A percentile compares a stretch with the other conserved stretches of the same genome.
These are phyloP conservation scores for Coemansia sp. DNA, from an alignment of 192 early-diverging fungal species.

Conservation along the genomic window DNA sequence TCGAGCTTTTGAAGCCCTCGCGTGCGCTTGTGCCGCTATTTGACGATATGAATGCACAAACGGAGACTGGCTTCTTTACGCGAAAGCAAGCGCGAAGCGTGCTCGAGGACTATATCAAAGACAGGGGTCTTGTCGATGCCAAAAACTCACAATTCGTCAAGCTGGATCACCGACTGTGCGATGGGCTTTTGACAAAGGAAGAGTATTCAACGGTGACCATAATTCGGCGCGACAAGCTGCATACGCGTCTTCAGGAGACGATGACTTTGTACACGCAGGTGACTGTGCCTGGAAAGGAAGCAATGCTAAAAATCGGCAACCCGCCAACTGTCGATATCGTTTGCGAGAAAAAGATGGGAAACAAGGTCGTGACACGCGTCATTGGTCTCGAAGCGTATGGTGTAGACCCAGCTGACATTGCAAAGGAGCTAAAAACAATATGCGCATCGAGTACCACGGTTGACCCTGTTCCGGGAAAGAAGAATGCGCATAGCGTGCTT, in stretches of 20 bases:
- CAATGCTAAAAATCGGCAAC: conserved; percentile 25
- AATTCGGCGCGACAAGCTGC: conserved; percentile 62
- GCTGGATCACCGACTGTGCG: conserved; percentile 66
- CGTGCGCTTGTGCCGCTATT: conserved; percentile 56
- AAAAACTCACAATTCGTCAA: conserved; percentile 60
- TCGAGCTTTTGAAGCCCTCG: conserved; percentile 61
- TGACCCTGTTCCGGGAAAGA: conserved; percentile 41
- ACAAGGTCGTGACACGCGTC: conserved; percentile 46
- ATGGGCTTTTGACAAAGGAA: conserved; percentile 65
- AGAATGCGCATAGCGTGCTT: conserved; percentile 26
- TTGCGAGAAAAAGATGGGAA: conserved; percentile 53
- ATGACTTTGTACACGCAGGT: conserved; percentile 52
- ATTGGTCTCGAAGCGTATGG: conserved; percentile 45
- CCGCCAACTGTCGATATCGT: conserved; percentile 31
- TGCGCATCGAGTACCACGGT: conserved; percentile 51
- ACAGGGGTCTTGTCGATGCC: conserved; percentile 59
- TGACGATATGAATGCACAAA: conserved; percentile 46
- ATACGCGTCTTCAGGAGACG: conserved; percentile 41
- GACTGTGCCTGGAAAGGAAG: conserved; percentile 16
- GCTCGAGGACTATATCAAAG: conserved; percentile 66
- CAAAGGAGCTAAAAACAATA: conserved; percentile 38
- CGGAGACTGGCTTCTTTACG: conserved; percentile 61
- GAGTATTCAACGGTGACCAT: conserved; percentile 61
- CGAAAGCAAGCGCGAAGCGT: conserved; percentile 59
- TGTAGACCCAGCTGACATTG: conserved; percentile 29